These are phyloP conservation scores for Populus nigra DNA, from an alignment of 345 rosid genomes.

Conservation along the genomic window DNA sequence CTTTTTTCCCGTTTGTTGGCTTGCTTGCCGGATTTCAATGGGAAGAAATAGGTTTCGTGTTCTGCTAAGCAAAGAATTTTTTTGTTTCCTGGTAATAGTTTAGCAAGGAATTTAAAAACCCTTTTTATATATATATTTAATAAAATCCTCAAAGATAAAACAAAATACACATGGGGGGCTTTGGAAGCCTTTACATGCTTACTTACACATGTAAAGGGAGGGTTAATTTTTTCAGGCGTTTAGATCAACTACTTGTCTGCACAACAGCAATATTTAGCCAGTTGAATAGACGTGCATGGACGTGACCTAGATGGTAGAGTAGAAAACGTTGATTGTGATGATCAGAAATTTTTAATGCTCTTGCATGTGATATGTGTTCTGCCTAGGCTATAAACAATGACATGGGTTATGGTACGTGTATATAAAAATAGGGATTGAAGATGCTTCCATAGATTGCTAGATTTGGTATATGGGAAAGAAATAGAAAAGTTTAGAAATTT, in stretches of 20 bases:
- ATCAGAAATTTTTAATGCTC: background rate
- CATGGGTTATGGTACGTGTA: background rate
- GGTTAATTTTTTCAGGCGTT: background rate
- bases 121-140: background rate
- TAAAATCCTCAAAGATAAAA: background rate
- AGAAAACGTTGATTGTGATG: background rate
- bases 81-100: background rate
- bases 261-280: background rate
- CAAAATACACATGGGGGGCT: background rate
- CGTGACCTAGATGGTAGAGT: conserved; percentile 15
- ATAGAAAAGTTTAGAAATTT: conserved; percentile 2
- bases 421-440: background rate
- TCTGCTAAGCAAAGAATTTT: conserved; percentile 18
- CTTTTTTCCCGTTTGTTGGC: conserved; percentile 28
- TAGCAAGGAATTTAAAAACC: conserved; percentile 6
- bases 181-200: background rate
- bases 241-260: background rate
- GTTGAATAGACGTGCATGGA: conserved; percentile 25
- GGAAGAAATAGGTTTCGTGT: conserved; percentile 24
- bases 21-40: conserved; percentile 21
- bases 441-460: conserved; percentile 15
- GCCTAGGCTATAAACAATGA: background rate
- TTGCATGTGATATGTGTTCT: conserved; percentile 7
- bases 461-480: conserved; percentile 7
- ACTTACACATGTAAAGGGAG: background rate